These are phyloP conservation scores for Sodiomyces alkalinus DNA, from an alignment of 2,329 filamentous ascomycete genomes.

Conservation along the genomic window DNA sequence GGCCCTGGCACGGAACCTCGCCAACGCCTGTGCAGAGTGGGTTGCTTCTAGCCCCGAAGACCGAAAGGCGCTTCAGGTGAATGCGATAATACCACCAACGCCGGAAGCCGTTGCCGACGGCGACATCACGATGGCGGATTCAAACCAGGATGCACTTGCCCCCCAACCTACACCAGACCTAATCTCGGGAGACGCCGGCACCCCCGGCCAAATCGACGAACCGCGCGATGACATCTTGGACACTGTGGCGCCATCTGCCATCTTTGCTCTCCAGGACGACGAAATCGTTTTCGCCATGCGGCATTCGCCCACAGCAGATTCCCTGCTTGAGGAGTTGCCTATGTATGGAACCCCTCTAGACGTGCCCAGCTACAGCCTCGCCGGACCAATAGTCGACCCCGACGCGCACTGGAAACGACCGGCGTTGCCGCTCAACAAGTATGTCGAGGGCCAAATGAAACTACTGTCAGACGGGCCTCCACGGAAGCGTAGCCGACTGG, in stretches of 20 bases:
- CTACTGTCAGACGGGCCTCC: conserved; percentile 51
- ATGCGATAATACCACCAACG: conserved; percentile 32
- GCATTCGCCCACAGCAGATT: conserved; percentile 59
- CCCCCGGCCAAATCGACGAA: conserved; percentile 27
- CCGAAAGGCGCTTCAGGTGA: conserved; percentile 53
- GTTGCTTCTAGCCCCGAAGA: conserved; percentile 48
- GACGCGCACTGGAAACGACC: conserved; percentile 61
- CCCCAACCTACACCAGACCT: conserved; percentile 52
- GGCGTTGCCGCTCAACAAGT: conserved; percentile 77
- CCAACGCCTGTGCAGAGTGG: conserved; percentile 74
- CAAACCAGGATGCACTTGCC: conserved; percentile 16
- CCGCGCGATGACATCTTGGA: conserved; percentile 24
- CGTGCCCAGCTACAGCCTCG: conserved; percentile 41
- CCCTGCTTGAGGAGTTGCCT: conserved; percentile 66
- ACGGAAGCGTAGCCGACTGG: conserved; percentile 67
- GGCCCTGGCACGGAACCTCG: conserved; percentile 63
- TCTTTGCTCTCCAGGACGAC: conserved; percentile 70
- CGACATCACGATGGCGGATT: conserved; percentile 18
- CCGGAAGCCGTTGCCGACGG: conserved; percentile 12
- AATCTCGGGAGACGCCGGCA: conserved; percentile 48
- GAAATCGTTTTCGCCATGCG: conserved; percentile 69
- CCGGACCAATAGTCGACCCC: conserved; percentile 42
- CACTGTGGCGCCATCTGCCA: conserved; percentile 54
- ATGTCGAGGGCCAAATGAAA: conserved; percentile 65
- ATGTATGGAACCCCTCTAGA: conserved; percentile 55